A percentile compares a stretch with the other conserved stretches of the same genome.
Evolutionary conservation across 164 flowering plant species (phyloP).

Genomic region (Piper betle): DNA sequence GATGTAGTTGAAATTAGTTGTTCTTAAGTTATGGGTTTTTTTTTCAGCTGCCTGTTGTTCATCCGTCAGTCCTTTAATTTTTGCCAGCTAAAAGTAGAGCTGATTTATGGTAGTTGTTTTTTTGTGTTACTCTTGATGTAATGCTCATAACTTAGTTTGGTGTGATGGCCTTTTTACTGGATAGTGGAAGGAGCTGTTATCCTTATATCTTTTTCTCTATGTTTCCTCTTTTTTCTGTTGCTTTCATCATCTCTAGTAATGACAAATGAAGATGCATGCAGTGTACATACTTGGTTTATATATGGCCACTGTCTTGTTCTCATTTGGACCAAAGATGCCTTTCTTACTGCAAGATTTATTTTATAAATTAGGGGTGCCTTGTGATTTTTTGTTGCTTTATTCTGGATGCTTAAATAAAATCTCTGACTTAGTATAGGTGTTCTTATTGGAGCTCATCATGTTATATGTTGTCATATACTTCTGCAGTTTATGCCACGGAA

Average conservation of each 20-base stretch:
- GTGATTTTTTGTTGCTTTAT: not conserved
- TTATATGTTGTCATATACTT: not conserved
- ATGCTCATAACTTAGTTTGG: not conserved
- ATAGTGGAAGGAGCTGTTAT: not conserved
- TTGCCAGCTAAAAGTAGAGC: not conserved
- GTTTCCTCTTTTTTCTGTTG: too few species aligned
- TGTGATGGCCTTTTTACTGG: not conserved
- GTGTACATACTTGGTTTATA: too few species aligned
- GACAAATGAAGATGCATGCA: too few species aligned
- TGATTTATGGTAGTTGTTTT: not conserved
- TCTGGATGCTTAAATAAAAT: too few species aligned
- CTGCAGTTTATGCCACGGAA: conserved; percentile 52
- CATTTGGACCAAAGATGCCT: too few species aligned
- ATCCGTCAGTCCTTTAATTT: not conserved
- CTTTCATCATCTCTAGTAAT: too few species aligned
- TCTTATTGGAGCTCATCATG: not conserved
- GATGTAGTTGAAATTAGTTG: too few species aligned
- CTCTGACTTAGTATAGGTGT: not conserved
- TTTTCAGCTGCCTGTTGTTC: not conserved
- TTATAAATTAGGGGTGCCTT: too few species aligned
- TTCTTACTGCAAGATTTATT: too few species aligned
- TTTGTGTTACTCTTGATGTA: not conserved
- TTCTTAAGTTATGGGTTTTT: too few species aligned
- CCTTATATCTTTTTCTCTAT: too few species aligned
- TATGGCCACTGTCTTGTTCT: too few species aligned